These are phyloP conservation scores for Camelina sativa DNA, from an alignment of 345 rosid species.

Conservation along the genomic window DNA sequence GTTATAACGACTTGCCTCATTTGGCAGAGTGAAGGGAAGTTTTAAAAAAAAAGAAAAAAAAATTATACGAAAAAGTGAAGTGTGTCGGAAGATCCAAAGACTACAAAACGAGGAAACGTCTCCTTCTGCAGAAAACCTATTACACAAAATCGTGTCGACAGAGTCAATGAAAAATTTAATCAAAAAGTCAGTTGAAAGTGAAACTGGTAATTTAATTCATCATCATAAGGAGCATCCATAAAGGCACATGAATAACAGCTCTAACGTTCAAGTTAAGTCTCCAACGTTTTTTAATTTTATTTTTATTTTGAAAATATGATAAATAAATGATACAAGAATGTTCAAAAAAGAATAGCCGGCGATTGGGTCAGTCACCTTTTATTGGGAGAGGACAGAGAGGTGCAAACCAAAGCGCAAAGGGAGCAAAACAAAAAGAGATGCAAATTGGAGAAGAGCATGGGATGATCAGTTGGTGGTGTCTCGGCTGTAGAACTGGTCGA, in stretches of 20 bases:
- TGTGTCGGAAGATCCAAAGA: no score
- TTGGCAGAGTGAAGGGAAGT: no score
- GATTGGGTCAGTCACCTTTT: slow-evolving; percentile 15
- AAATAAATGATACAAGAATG: background rate
- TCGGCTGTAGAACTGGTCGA: slow-evolving; percentile 72
- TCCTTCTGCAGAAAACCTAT: no score
- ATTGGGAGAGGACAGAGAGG: background rate
- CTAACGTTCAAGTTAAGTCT: background rate
- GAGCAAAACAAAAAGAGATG: background rate
- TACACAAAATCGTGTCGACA: no score
- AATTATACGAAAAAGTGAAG: no score
- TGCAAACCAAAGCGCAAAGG: slow-evolving; percentile 17
- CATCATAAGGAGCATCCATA: background rate
- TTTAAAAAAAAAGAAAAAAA: no score
- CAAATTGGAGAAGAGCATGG: slow-evolving; percentile 6
- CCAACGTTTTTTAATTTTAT: background rate
- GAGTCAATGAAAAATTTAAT: no score
- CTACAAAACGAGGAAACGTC: no score
- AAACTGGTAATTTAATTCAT: no score
- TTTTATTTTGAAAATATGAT: no score
- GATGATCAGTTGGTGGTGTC: slow-evolving; percentile 46
- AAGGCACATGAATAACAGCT: background rate
- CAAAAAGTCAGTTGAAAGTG: no score
- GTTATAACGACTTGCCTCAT: no score
- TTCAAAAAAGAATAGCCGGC: background rate